Base-by-base conservation (phyloP, 2,329 filamentous ascomycete species). In the Thelonectria blattea region DNA sequence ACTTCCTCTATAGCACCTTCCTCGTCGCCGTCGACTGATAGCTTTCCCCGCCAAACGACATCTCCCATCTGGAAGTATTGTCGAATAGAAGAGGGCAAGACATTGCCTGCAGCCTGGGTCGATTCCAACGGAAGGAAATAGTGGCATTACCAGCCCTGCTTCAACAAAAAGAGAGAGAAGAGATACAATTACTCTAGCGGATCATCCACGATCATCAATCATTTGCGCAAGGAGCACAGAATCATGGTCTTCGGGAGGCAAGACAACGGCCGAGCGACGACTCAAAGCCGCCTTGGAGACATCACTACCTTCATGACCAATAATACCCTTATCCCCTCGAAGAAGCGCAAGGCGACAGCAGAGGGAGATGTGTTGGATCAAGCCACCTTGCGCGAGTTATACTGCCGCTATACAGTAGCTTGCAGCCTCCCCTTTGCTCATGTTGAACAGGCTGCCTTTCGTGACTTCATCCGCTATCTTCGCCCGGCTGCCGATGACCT, bases 111-210 rank as follows among this genome's bases (percentile, higher is more conserved):
- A 30, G 45, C 22, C 20, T 47, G 45, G n/a, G 43, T 46, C 45
- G 22, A 47, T 47, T 47, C 45, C 11, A 30, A 27, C 22, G 45
- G 45, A 30, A 47, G 1, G 22, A 47, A 47, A 47, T 47, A 14
- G 45, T 47, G 45, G 45, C 45, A 47, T 47, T 47, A 24, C 45
- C 45, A 47, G 22, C 45, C 45, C 45, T 30, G 45, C 45, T 47
- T 47, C 22, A 6, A 27, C 45, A 47, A 47, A 24, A 47, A 47
- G 5, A 47, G 22, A 47, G 45, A 24, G 18, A 46, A 46, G 43
- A 46, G 7, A 46, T 46, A 47, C 45, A 30, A 47, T 30, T 47
- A 30, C 24, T 47, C 45, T 1, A 24, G 45, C 9, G 45, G 45
- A 27, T 47, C 45, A 14, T 30, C 45, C 45, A 27, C 22, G 1